These are phyloP conservation scores for Tetradesmus obliquus DNA, from an alignment of 139 green algal genomes.

Conservation along the genomic window DNA sequence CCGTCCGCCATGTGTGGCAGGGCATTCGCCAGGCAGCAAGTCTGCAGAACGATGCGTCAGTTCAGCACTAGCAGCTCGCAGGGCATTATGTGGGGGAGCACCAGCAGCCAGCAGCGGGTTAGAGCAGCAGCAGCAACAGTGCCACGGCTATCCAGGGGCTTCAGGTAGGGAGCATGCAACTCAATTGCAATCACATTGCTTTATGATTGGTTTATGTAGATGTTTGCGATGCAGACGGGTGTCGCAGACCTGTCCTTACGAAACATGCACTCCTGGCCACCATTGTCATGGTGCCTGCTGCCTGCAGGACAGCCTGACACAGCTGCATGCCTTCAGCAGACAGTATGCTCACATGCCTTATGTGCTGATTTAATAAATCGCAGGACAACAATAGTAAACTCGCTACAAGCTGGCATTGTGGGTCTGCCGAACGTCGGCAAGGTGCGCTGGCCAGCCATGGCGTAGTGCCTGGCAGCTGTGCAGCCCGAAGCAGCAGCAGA, in stretches of 20 bases:
- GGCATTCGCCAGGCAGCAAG: slow-evolving; percentile 18
- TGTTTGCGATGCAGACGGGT: neutral
- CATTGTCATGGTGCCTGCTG: neutral
- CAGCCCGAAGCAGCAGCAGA: neutral
- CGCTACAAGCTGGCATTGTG: slow-evolving; percentile 87
- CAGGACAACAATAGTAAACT: slow-evolving; percentile 42
- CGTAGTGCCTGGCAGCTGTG: neutral
- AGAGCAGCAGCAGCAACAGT: slow-evolving; percentile 18
- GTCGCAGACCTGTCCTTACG: neutral
- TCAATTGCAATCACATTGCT: neutral
- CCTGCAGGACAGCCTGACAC: neutral
- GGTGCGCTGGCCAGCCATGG: slow-evolving; percentile 50
- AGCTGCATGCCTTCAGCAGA: too few species aligned
- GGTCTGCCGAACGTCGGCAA: slow-evolving; percentile 99
- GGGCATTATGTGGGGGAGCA: slow-evolving; percentile 15
- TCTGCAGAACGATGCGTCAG: slow-evolving; percentile 3
- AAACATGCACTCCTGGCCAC: neutral
- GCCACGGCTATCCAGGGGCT: slow-evolving; percentile 13
- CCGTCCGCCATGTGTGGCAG: neutral
- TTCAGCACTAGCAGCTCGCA: slow-evolving; percentile 9
- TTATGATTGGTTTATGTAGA: too few species aligned
- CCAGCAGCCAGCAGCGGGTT: slow-evolving; percentile 6
- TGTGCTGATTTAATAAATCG: too few species aligned
- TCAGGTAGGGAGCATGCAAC: slow-evolving; percentile 12
- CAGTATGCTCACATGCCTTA: too few species aligned